Percentiles rank a stretch among this genome's conserved stretches.
These are phyloP conservation scores for Cryptosporidium tyzzeri DNA, from an alignment of 169 alveolate genomes.

Conservation along the genomic window DNA sequence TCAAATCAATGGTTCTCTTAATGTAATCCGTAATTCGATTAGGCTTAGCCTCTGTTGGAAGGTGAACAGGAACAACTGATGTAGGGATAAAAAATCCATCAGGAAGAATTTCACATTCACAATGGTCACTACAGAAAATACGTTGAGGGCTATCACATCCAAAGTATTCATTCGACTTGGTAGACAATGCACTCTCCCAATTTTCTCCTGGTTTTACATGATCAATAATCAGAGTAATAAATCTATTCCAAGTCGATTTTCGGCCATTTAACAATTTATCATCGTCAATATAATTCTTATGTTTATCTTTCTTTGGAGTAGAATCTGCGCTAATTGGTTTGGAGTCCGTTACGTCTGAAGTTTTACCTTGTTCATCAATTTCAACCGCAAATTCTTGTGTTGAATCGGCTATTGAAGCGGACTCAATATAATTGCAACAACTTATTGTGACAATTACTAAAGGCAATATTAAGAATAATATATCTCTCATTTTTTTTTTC, in stretches of 20 bases:
- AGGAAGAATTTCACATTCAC: neutral
- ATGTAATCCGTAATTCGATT: neutral
- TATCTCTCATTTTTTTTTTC: neutral
- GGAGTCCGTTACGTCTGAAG: neutral
- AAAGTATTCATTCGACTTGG: neutral
- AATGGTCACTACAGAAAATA: slow-evolving; percentile 4
- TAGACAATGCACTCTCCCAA: neutral
- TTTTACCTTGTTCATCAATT: neutral
- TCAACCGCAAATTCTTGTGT: neutral
- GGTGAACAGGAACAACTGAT: slow-evolving; percentile 35
- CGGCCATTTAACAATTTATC: neutral
- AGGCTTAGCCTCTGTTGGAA: slow-evolving; percentile 16
- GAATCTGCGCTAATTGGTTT: neutral
- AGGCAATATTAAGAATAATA: neutral
- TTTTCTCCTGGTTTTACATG: neutral
- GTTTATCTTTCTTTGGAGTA: neutral
- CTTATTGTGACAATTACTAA: neutral
- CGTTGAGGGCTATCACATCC: neutral
- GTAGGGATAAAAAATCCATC: neutral
- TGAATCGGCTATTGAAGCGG: neutral
- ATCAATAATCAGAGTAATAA: neutral
- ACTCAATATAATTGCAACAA: neutral
- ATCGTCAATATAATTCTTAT: neutral
- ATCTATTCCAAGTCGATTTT: slow-evolving; percentile 3
- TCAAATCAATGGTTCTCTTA: neutral